Conservation (phyloP, 139 green algal genomes). For the Chlamydomonas sphaeroides region DNA sequence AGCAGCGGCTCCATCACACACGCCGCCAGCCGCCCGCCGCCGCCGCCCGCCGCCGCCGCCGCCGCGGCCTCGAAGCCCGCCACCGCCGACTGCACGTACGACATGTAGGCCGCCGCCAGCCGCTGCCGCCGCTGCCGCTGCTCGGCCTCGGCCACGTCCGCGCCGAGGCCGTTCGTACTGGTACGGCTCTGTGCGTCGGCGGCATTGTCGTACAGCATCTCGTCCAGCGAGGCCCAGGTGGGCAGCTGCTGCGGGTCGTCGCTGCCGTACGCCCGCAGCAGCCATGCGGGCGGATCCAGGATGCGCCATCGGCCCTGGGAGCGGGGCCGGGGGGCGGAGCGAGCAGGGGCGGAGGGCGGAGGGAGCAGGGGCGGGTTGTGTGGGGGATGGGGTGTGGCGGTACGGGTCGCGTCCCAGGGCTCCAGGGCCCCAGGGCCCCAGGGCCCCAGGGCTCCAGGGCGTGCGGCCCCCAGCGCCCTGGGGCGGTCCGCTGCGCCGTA, state of each 20-base stretch:
- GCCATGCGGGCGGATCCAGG: constrained; percentile 36
- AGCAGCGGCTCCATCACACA: constrained; percentile 89
- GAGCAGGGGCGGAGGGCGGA: no score
- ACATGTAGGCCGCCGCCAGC: constrained; percentile 9
- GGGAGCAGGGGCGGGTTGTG: no score
- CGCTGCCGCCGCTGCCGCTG: not conserved
- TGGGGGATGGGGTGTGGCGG: no score
- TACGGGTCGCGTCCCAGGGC: no score
- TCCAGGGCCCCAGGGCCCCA: no score
- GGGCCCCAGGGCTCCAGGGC: no score
- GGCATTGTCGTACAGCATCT: not conserved
- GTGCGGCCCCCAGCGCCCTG: no score
- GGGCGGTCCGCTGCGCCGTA: no score
- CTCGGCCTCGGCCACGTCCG: no score
- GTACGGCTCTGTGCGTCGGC: not conserved
- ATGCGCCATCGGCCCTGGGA: constrained; percentile 36
- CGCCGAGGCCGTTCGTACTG: not conserved
- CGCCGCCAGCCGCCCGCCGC: constrained; percentile 52
- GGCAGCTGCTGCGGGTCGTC: constrained; percentile 8
- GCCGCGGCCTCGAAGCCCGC: constrained; percentile 29
- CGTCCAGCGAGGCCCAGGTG: constrained; percentile 24
- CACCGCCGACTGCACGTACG: constrained; percentile 22
- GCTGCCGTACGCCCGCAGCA: no score
- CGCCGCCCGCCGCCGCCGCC: not conserved
- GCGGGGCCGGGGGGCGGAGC: no score